Conservation (phyloP, 352 stramenopile genomes). For the Phytophthora foliorum region DNA sequence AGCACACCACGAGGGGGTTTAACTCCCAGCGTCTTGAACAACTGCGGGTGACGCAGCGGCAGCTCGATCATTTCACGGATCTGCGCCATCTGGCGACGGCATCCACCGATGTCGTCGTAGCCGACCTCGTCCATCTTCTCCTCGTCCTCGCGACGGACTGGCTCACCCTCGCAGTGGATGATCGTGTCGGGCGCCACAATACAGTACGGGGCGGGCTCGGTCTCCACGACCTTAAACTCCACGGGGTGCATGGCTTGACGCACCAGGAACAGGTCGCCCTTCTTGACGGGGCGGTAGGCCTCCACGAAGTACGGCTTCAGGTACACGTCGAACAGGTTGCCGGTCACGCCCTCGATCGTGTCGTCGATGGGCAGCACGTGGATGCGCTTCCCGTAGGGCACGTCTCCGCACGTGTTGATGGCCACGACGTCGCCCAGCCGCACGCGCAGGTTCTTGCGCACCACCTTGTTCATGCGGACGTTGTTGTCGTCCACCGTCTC, state of each 20-base stretch:
- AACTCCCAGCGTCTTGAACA: constrained; percentile 99
- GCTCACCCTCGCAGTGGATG: constrained; percentile 99
- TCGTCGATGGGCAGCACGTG: constrained; percentile 99
- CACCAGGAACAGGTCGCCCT: constrained; percentile 99
- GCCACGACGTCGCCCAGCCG: constrained; percentile 98
- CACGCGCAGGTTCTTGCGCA: constrained; percentile 99
- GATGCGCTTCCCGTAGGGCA: constrained; percentile 99
- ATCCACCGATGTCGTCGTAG: constrained; percentile 99
- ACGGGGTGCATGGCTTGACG: constrained; percentile 99
- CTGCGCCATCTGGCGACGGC: constrained; percentile 98
- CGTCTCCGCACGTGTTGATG: constrained; percentile 96
- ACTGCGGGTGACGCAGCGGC: constrained; percentile 96
- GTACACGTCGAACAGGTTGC: constrained; percentile 99
- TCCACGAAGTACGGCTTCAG: constrained; percentile 99
- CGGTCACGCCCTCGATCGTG: constrained; percentile 99
- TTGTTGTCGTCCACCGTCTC: constrained; percentile 98
- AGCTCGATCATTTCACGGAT: constrained; percentile 99
- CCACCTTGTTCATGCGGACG: constrained; percentile 99
- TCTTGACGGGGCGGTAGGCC: constrained; percentile 99
- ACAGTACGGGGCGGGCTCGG: constrained; percentile 97
- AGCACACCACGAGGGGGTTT: constrained; percentile 99
- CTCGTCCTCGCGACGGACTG: constrained; percentile 98
- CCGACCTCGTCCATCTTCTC: constrained; percentile 99
- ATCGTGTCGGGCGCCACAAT: constrained; percentile 99
- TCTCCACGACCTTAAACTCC: constrained; percentile 99